Percentiles rank a stretch among this genome's conserved stretches.
These are phyloP conservation scores for Stephanodiscus triporus DNA, from an alignment of 108 stramenopile genomes.

Conservation along the genomic window DNA sequence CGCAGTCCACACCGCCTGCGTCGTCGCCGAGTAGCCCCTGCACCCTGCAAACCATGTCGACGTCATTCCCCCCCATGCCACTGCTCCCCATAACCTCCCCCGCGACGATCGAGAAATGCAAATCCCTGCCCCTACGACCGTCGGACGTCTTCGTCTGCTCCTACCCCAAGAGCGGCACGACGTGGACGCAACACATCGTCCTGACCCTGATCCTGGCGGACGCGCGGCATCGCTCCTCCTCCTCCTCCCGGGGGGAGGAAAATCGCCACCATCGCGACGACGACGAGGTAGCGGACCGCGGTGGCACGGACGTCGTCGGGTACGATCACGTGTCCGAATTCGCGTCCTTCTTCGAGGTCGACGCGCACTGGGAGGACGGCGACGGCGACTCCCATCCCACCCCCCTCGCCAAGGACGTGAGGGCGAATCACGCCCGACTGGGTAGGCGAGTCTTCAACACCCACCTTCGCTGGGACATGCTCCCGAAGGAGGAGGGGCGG, in stretches of 20 bases:
- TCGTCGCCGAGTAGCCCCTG: background rate
- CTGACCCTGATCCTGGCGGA: constrained; percentile 51
- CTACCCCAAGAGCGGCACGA: constrained; percentile 77
- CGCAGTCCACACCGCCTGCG: background rate
- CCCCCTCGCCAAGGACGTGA: constrained; percentile 16
- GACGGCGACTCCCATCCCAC: background rate
- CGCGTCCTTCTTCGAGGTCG: constrained; percentile 75
- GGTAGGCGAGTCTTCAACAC: constrained; percentile 70
- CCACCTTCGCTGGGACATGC: constrained; percentile 66
- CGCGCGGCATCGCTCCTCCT: background rate
- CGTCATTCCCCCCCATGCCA: constrained; percentile 45
- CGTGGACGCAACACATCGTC: constrained; percentile 79
- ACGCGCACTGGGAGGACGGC: constrained; percentile 56
- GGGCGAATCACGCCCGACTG: constrained; percentile 34
- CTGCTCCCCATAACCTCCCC: constrained; percentile 59
- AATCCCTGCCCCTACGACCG: constrained; percentile 22
- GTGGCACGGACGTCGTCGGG: background rate
- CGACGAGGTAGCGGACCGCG: background rate
- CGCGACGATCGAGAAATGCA: constrained; percentile 50
- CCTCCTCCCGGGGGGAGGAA: too few relatives aligned
- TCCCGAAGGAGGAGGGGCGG: constrained; percentile 50
- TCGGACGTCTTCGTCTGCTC: constrained; percentile 65
- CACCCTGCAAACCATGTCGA: background rate
- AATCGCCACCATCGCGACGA: too few relatives aligned
- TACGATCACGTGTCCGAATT: constrained; percentile 64